Conservation (phyloP, 257 asterid genomes). For the Leptodermis oblonga region DNA sequence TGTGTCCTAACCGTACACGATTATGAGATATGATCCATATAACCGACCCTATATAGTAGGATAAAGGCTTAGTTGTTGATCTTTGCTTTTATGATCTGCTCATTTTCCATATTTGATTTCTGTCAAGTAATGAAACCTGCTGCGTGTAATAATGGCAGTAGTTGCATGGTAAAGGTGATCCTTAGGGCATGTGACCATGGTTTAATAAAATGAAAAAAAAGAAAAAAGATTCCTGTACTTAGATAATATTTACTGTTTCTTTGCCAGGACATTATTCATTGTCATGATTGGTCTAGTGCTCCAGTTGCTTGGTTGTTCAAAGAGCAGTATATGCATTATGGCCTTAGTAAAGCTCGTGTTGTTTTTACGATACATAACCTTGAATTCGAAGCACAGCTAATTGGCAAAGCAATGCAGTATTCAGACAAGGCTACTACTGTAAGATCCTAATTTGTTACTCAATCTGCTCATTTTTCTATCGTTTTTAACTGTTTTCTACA, state of each 20-base stretch:
- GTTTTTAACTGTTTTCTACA: constrained; percentile 4
- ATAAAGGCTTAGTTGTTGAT: too few relatives aligned
- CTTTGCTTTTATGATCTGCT: too few relatives aligned
- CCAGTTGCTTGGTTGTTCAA: constrained; percentile 95
- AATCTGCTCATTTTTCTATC: constrained; percentile 6
- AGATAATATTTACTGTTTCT: constrained; percentile 4
- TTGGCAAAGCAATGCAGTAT: constrained; percentile 70
- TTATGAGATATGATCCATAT: too few relatives aligned
- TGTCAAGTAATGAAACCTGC: background rate
- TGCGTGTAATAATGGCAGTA: background rate
- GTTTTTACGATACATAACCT: constrained; percentile 98
- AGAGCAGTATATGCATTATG: constrained; percentile 81
- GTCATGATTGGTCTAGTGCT: constrained; percentile 99
- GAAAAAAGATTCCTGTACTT: background rate
- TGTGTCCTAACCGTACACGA: too few relatives aligned
- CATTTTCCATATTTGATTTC: background rate
- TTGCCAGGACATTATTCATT: constrained; percentile 86
- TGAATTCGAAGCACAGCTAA: constrained; percentile 80
- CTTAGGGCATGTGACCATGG: background rate
- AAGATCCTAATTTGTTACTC: constrained; percentile 28
- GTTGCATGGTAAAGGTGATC: background rate
- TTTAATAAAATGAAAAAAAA: background rate
- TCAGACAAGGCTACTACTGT: constrained; percentile 94
- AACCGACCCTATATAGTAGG: too few relatives aligned
- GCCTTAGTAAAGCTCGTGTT: constrained; percentile 79